A percentile compares a stretch with the other conserved stretches of the same genome.
Conservation (phyloP, 257 asterid species). For the Cynanchum wilfordii region DNA sequence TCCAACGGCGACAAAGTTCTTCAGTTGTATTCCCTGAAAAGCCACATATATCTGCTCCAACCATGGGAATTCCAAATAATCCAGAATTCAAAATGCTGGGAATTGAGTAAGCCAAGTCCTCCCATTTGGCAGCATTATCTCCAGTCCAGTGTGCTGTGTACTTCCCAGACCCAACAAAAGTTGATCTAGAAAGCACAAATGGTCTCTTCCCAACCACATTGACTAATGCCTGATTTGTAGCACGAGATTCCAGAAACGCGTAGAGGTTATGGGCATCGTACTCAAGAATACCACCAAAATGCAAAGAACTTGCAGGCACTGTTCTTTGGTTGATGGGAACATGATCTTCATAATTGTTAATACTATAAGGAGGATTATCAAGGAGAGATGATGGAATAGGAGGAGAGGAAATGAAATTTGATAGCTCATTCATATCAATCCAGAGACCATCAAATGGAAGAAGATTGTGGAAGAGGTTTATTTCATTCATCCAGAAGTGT, state of each 20-base stretch:
- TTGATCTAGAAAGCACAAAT: slow-evolving; percentile 77
- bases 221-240: slow-evolving; percentile 56
- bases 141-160: slow-evolving; percentile 97
- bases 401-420: slow-evolving; percentile 69
- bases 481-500: slow-evolving; percentile 65
- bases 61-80: slow-evolving; percentile 87
- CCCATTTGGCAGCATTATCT: slow-evolving; percentile 87
- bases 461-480: slow-evolving; percentile 42
- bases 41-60: slow-evolving; percentile 97
- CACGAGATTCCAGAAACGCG: slow-evolving; percentile 70
- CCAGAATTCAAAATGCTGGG: slow-evolving; percentile 72
- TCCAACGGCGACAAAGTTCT: slow-evolving; percentile 94
- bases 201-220: slow-evolving; percentile 60
- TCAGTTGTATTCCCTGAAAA: slow-evolving; percentile 60
- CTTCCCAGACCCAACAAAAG: slow-evolving; percentile 85
- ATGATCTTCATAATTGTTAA: slow-evolving; percentile 52
- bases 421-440: slow-evolving; percentile 91
- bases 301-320: slow-evolving; percentile 60
- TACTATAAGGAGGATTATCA: slow-evolving; percentile 81
- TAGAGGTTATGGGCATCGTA: slow-evolving; percentile 76
- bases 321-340: slow-evolving; percentile 47
- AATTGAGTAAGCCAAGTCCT: slow-evolving; percentile 65
- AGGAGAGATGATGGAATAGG: slow-evolving; percentile 48
- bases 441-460: slow-evolving; percentile 77
- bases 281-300: slow-evolving; percentile 55